Conservation (phyloP, 2,329 filamentous ascomycete species). For the Colletotrichum somersetense region DNA sequence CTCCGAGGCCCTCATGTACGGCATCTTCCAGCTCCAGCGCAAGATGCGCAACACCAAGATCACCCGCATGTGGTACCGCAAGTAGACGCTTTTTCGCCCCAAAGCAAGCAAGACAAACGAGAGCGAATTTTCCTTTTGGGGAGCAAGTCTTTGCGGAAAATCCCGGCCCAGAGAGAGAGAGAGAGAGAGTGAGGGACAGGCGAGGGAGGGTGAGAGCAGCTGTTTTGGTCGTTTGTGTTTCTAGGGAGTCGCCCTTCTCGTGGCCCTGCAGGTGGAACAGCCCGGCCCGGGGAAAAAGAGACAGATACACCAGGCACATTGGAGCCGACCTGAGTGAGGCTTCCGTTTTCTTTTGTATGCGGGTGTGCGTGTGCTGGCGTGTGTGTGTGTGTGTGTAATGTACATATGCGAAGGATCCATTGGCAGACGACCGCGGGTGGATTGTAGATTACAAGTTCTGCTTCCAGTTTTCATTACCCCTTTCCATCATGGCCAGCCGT, state of each 20-base stretch:
- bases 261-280: background rate
- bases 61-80: constrained; percentile 69
- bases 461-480: constrained; percentile 8
- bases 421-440: constrained; percentile 36
- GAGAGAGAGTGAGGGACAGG: too few relatives aligned
- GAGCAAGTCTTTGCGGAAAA: background rate
- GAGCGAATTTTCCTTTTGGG: background rate
- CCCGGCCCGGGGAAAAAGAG: background rate
- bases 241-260: background rate
- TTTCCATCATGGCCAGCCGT: background rate
- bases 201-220: background rate
- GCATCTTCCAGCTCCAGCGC: constrained; percentile 81
- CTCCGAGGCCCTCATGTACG: constrained; percentile 73
- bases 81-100: constrained; percentile 52
- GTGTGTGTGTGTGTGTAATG: constrained; percentile 32
- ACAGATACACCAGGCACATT: constrained; percentile 22
- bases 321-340: constrained; percentile 20
- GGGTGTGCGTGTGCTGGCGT: constrained; percentile 33
- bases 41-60: constrained; percentile 76
- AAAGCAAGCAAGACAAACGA: background rate
- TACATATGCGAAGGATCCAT: constrained; percentile 41
- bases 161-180: background rate
- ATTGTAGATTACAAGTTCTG: constrained; percentile 42
- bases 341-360: constrained; percentile 40
- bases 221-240: background rate